Conservation (phyloP, 2,329 filamentous ascomycete genomes). For the Gliomastix tumulicola region DNA sequence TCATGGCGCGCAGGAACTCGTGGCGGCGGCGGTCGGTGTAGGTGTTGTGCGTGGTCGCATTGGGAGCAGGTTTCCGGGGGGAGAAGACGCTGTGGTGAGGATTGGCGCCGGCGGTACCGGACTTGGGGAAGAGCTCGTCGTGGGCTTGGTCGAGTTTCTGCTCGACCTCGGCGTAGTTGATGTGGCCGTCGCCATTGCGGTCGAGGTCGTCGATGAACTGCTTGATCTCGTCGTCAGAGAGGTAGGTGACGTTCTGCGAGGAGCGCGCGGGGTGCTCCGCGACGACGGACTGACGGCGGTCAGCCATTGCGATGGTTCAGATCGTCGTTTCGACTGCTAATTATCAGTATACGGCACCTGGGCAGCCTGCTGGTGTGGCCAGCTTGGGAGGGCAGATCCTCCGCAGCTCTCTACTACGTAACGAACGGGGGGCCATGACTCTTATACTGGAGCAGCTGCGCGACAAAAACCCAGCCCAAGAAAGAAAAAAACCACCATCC, state of each 20-base stretch:
- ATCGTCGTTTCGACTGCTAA: too few species aligned
- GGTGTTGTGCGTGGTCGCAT: conserved; percentile 12
- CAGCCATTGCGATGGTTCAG: too few species aligned
- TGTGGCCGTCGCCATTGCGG: conserved; percentile 40
- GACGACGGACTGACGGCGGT: conserved; percentile 7
- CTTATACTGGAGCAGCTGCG: too few species aligned
- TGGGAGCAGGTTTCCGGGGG: neutral
- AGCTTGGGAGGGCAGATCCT: too few species aligned
- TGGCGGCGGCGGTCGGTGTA: conserved; percentile 34
- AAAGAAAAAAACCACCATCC: too few species aligned
- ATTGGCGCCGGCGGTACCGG: conserved; percentile 20
- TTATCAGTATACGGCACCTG: too few species aligned
- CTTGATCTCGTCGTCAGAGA: conserved; percentile 41
- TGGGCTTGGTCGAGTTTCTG: conserved; percentile 45
- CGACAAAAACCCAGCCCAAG: too few species aligned
- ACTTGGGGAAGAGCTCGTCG: conserved; percentile 38
- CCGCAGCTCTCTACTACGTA: too few species aligned
- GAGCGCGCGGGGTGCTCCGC: conserved; percentile 16
- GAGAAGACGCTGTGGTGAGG: conserved; percentile 28
- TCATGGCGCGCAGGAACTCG: conserved; percentile 41
- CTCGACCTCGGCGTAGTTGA: conserved; percentile 45
- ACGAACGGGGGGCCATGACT: too few species aligned
- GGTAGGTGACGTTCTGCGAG: conserved; percentile 18
- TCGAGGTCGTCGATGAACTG: conserved; percentile 46
- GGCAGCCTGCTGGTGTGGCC: too few species aligned